Percentiles rank a stretch among this genome's conserved stretches.
These are phyloP conservation scores for Erodium texanum DNA, from an alignment of 441 rosid species.

Conservation along the genomic window DNA sequence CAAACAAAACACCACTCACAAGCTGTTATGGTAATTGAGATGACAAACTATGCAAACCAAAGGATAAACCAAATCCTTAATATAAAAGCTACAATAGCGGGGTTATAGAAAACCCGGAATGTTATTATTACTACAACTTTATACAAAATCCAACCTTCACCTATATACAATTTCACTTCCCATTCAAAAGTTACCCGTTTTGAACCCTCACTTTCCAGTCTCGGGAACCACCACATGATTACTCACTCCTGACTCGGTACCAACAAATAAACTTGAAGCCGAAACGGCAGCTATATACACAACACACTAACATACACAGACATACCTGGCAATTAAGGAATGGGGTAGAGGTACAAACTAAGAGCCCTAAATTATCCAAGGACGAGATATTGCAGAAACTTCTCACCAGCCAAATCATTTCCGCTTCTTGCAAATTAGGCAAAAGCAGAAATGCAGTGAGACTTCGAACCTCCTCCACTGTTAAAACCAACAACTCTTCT, in stretches of 20 bases:
- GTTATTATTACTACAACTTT: slow-evolving; percentile 2
- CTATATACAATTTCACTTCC: slow-evolving; percentile 1
- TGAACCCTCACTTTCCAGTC: slow-evolving; percentile 5
- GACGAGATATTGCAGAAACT: neutral
- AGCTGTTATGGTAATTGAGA: too few species aligned
- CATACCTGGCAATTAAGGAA: neutral
- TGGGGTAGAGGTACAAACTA: neutral
- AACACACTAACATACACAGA: neutral
- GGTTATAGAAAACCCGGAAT: neutral
- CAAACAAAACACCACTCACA: too few species aligned
- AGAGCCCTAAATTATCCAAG: neutral
- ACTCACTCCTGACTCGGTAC: neutral
- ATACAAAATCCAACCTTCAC: neutral
- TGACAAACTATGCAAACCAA: too few species aligned
- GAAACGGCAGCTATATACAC: neutral
- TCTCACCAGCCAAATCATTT: neutral
- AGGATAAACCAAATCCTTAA: too few species aligned
- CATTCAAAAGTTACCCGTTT: neutral
- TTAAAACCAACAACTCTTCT: neutral
- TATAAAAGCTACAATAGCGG: too few species aligned
- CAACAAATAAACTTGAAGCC: neutral
- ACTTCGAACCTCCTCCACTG: neutral
- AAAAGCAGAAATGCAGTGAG: slow-evolving; percentile 4
- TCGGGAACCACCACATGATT: slow-evolving; percentile 4
- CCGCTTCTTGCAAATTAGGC: slow-evolving; percentile 1